Evolutionary conservation across 768 basidiomycete species (phyloP).

Genomic region (Suillus discolor): DNA sequence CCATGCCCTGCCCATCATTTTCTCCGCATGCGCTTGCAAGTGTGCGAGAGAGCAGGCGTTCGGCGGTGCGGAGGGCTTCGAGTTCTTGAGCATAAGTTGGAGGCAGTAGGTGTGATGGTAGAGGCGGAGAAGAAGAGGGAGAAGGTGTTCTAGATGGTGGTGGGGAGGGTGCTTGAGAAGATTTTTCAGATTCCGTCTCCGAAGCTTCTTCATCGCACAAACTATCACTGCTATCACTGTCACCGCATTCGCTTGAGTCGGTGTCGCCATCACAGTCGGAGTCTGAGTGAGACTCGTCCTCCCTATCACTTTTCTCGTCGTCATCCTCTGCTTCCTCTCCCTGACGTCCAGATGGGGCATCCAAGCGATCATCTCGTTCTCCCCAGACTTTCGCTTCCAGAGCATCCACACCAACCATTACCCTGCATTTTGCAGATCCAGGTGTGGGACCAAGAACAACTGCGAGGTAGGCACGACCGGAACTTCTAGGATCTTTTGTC

Average conservation of each 20-base stretch:
- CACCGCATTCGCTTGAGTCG: background rate
- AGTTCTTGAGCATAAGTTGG: constrained; percentile 33
- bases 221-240: constrained; percentile 7
- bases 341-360: background rate
- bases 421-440: constrained; percentile 59
- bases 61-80: constrained; percentile 36
- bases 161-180: constrained; percentile 29
- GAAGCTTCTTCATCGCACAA: constrained; percentile 9
- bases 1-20: constrained; percentile 39
- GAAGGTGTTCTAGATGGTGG: constrained; percentile 15
- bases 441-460: constrained; percentile 69
- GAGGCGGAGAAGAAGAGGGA: constrained; percentile 13
- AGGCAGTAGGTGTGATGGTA: background rate
- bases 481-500: background rate
- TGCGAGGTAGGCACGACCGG: constrained; percentile 52
- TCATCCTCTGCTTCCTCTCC: constrained; percentile 31
- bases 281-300: constrained; percentile 12
- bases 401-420: constrained; percentile 66
- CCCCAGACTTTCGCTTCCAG: constrained; percentile 50
- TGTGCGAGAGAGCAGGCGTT: constrained; percentile 46
- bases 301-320: background rate
- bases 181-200: constrained; percentile 20
- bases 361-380: constrained; percentile 14
- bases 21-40: constrained; percentile 47
- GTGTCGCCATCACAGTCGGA: constrained; percentile 27